These are phyloP conservation scores for California macrophylla DNA, from an alignment of 441 rosid genomes.

Conservation along the genomic window DNA sequence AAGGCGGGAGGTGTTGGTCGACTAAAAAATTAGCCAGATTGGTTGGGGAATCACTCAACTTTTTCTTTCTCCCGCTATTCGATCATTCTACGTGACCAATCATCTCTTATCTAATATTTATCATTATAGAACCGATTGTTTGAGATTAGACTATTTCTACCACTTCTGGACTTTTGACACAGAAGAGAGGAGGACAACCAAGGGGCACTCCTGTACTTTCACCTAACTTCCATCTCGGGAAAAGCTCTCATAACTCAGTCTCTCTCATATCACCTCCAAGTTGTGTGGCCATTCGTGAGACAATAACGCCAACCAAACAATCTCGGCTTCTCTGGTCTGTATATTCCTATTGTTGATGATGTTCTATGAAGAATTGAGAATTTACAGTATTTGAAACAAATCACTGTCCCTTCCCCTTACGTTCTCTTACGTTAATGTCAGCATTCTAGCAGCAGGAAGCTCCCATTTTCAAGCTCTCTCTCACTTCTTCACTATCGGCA, in stretches of 20 bases:
- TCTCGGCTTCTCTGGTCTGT: conserved; percentile 20
- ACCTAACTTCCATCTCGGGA: not conserved
- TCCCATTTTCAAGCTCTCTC: conserved; percentile 13
- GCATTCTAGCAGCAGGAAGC: conserved; percentile 24
- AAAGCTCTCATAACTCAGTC: not conserved
- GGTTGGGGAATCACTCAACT: too few species aligned
- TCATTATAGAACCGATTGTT: too few species aligned
- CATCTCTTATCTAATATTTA: too few species aligned
- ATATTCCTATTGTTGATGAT: conserved; percentile 1
- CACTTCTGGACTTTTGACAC: too few species aligned
- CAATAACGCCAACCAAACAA: conserved; percentile 31
- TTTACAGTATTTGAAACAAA: not conserved
- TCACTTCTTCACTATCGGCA: conserved; percentile 9
- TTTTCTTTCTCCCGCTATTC: too few species aligned
- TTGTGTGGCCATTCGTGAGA: conserved; percentile 13
- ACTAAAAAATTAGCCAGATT: too few species aligned
- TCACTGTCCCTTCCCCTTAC: conserved; percentile 16
- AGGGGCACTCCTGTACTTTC: conserved; percentile 24
- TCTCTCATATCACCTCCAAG: not conserved
- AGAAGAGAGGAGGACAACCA: not conserved
- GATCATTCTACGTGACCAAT: too few species aligned
- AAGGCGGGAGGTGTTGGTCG: too few species aligned
- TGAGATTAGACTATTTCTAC: too few species aligned
- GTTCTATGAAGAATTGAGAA: not conserved
- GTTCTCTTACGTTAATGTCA: conserved; percentile 32